These are phyloP conservation scores for Penicillium decumbens DNA, from an alignment of 2,329 filamentous ascomycete genomes.

Conservation along the genomic window DNA sequence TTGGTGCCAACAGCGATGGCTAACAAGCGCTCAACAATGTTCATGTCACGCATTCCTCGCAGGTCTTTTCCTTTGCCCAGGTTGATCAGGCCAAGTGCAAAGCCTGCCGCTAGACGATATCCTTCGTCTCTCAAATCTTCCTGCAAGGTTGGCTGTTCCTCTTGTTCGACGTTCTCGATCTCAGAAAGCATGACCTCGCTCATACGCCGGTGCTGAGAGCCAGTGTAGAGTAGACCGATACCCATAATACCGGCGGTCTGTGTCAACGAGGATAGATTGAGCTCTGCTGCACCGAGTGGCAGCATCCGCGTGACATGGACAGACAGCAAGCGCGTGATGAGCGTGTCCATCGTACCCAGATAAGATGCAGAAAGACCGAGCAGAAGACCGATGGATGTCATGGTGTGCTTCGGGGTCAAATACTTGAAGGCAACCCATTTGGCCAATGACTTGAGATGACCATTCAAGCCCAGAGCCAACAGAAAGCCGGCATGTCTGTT, in stretches of 20 bases:
- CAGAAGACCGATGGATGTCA: conserved; percentile 96
- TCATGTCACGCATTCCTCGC: conserved; percentile 88
- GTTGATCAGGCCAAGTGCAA: conserved; percentile 91
- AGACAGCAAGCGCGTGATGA: conserved; percentile 87
- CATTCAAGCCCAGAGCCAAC: conserved; percentile 84
- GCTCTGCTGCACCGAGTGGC: conserved; percentile 82
- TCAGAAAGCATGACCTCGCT: conserved; percentile 98
- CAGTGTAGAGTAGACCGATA: conserved; percentile 87
- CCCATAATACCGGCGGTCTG: conserved; percentile 97
- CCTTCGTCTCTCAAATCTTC: conserved; percentile 86
- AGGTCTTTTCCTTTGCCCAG: conserved; percentile 84
- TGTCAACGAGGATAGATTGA: conserved; percentile 87
- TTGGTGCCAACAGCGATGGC: conserved; percentile 82
- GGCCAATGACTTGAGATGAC: conserved; percentile 86
- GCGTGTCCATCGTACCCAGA: conserved; percentile 92
- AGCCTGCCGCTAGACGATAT: conserved; percentile 91
- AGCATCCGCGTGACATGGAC: conserved; percentile 95
- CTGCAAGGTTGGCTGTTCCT: conserved; percentile 63
- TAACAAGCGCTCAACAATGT: conserved; percentile 80
- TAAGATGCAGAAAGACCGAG: conserved; percentile 90
- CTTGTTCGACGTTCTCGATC: conserved; percentile 80
- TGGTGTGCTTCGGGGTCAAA: conserved; percentile 96
- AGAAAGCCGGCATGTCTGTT: conserved; percentile 96
- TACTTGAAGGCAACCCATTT: conserved; percentile 99
- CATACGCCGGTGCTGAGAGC: conserved; percentile 96